Conservation (phyloP, 2,329 filamentous ascomycete genomes). For the Hypoxylon sp. region DNA sequence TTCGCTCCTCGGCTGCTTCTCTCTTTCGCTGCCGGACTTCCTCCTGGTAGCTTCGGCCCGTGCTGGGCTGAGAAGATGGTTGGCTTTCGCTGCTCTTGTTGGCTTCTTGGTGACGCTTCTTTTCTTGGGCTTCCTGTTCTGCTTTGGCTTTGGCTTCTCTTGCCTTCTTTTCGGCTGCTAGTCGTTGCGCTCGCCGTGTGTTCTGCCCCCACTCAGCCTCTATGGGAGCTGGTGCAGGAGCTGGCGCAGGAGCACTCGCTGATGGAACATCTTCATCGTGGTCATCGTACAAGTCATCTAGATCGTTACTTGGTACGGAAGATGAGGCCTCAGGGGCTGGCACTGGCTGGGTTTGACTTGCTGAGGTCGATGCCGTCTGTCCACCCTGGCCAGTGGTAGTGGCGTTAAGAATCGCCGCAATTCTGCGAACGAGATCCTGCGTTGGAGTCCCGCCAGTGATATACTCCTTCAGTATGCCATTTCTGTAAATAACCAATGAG, state of each 20-base stretch:
- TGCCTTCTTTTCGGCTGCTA: constrained; percentile 56
- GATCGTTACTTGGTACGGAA: constrained; percentile 3
- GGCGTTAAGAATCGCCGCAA: constrained; percentile 55
- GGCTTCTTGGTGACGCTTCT: constrained; percentile 49
- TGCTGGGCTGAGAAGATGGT: constrained; percentile 42
- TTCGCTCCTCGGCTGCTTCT: constrained; percentile 72
- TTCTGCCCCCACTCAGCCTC: constrained; percentile 25
- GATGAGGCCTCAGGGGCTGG: constrained; percentile 13
- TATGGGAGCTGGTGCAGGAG: constrained; percentile 8
- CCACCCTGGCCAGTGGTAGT: constrained; percentile 27
- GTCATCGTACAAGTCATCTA: constrained; percentile 34
- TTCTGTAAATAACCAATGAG: constrained; percentile 57
- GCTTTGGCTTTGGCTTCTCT: constrained; percentile 60
- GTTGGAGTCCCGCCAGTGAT: constrained; percentile 70
- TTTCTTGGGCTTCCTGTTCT: constrained; percentile 60
- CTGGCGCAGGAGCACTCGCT: constrained; percentile 5
- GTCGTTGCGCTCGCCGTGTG: constrained; percentile 50
- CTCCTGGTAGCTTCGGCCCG: constrained; percentile 59
- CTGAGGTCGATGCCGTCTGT: constrained; percentile 16
- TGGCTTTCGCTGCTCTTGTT: constrained; percentile 47
- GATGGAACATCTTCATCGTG: no score
- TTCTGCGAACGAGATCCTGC: constrained; percentile 70
- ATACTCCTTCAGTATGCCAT: constrained; percentile 81
- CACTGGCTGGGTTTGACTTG: constrained; percentile 13
- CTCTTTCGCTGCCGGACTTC: constrained; percentile 69